Evolutionary conservation across 306 rosid species (phyloP).

Genomic region (Benincasa hispida): DNA sequence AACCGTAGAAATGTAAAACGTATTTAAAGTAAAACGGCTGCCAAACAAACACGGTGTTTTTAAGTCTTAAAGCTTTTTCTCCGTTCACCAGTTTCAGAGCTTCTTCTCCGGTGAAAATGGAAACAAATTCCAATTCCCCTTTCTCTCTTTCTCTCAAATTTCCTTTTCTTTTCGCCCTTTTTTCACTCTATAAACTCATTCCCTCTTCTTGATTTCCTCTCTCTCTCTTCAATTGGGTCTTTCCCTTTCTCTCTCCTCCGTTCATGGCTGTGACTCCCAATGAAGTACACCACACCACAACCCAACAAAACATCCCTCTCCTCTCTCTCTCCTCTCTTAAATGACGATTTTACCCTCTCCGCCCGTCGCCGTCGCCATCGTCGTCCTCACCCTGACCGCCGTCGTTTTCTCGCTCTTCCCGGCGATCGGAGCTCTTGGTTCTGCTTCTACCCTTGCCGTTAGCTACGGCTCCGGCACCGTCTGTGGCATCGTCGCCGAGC

Average conservation of each 20-base stretch:
- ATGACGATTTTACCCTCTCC: conserved; percentile 50
- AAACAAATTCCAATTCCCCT: not conserved
- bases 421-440: conserved; percentile 40
- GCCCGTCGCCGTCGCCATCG: not conserved
- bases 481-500: conserved; percentile 52
- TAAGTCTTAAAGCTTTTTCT: not conserved
- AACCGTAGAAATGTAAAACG: not conserved
- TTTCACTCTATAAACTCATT: not conserved
- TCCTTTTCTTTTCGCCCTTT: not conserved
- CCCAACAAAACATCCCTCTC: conserved; percentile 23
- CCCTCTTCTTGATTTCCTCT: not conserved
- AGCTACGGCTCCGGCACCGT: conserved; percentile 37
- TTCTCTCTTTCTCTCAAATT: not conserved
- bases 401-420: conserved; percentile 9
- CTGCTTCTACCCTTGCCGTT: conserved; percentile 64
- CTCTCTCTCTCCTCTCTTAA: conserved; percentile 14
- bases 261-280: conserved; percentile 15
- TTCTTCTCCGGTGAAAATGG: not conserved
- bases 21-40: not conserved
- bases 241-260: conserved; percentile 7
- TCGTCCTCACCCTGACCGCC: not conserved
- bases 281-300: conserved; percentile 36
- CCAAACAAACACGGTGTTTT: conserved; percentile 14
- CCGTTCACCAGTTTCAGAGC: not conserved
- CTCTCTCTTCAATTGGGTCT: not conserved